Percentiles rank a stretch among this genome's conserved stretches.
phyloP scores from a whole-genome alignment of 208 protist species.

The Trypanosoma boissoni region DNA sequence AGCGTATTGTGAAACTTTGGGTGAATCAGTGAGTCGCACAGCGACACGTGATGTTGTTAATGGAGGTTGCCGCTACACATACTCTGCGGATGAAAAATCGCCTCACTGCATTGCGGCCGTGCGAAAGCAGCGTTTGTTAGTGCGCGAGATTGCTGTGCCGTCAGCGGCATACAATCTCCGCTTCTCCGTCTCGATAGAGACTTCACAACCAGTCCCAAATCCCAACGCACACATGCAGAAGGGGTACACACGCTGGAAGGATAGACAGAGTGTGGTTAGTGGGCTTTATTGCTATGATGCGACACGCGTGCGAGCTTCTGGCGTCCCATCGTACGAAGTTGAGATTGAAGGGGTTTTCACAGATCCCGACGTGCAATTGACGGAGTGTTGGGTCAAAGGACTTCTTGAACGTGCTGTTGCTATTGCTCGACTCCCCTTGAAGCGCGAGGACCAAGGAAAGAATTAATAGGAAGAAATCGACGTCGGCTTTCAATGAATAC shows the following conservation, averaged over 20 bases:
- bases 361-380: constrained; percentile 34
- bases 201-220: neutral
- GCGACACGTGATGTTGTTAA: constrained; percentile 55
- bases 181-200: constrained; percentile 50
- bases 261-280: constrained; percentile 40
- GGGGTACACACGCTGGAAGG: constrained; percentile 51
- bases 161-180: constrained; percentile 61
- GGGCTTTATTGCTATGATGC: constrained; percentile 59
- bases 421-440: constrained; percentile 25
- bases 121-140: constrained; percentile 51
- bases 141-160: constrained; percentile 63
- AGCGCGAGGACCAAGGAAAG: neutral
- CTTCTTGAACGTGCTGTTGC: constrained; percentile 37
- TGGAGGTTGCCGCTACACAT: constrained; percentile 46
- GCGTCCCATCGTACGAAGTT: constrained; percentile 44
- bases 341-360: constrained; percentile 65
- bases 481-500: neutral
- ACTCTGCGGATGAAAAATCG: constrained; percentile 18
- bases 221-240: neutral
- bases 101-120: constrained; percentile 27
- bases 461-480: neutral
- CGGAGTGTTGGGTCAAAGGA: constrained; percentile 38
- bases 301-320: constrained; percentile 36
- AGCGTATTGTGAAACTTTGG: constrained; percentile 6
- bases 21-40: neutral